Evolutionary conservation across 1,284 basidiomycete species (phyloP), one percentile per base, ranked within the genome.

Genomic region (Exsudoporus floridanus): DNA sequence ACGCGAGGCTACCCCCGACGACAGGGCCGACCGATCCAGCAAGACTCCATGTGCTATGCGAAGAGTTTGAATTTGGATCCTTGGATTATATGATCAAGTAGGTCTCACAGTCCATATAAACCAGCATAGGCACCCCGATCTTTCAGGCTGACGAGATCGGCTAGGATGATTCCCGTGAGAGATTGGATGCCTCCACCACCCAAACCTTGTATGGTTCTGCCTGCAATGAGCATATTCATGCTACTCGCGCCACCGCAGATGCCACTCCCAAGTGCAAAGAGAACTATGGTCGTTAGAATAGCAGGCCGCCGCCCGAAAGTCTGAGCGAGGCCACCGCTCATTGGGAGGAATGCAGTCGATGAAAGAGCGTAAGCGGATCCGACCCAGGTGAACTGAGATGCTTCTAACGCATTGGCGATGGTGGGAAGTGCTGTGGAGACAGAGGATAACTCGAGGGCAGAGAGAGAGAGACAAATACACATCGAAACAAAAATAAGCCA

Each of bases 171-270:
- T 12, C 66, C 65, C 1, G 66, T 64, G 19, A 73, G 50, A 2
- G 73, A 64, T 13, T 71, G 60, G 13, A 47, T 47, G 19, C 45
- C 45, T 5, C 46, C 46, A 6, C 46, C 42, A 12, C 46, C 41
- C 19, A 36, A 73, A 6, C 74, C 74, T 49, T 75, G 72, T 8
- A 76, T 45, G n/a, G 62, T 59, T 16, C 76, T 61, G 7, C 70
- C 72, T 7, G 63, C 66, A 41, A 74, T 72, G 31, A 78, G 60
- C 67, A 68, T 70, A 23, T 63, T 67, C 69, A 76, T 74, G 34
- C 45, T 69, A 30, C 63, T 62, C 0, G 76, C 74, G 3, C 70
- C 66, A 19, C 73, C 74, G 39, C 71, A 75, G 4, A 78, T 46
- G 0, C 67, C 70, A 12, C 72, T 71, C 0, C 75, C 74, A 4